Evolutionary conservation across 768 basidiomycete genomes (phyloP), one percentile per base, ranked within the genome.

Genomic region (Paxillus involutus): DNA sequence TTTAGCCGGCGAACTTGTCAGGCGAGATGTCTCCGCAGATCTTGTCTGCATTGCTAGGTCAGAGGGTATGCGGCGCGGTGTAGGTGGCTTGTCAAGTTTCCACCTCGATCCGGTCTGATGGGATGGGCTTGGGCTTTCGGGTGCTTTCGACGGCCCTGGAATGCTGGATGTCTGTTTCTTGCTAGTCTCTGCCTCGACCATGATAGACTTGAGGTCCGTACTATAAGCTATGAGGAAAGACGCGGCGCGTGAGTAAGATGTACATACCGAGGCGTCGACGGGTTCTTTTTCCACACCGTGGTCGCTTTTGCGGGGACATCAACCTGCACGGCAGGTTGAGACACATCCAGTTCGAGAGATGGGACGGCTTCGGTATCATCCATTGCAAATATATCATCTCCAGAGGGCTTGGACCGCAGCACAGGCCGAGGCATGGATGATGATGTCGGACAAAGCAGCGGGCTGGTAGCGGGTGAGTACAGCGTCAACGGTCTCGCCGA

Each of bases 351-450:
- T 12, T 59, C 65, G 16, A 72, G 57, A 3, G 69, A 45, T 7
- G 69, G 70, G 2, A 71, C 63, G 9, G 63, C 59, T n/a, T 84
- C 84, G 4, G 78, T 70, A 47, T 90, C 89, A 62, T 95, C 94
- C 91, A 95, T 94, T 7, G 75, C 65, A 62, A 96, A 94, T 30
- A 94, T 77, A 47, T 91, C 93, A 52, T 92, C 84, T 3, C 80
- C 76, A 0, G 7, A 67, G 41, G 51, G 44, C 42, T 58, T 36
- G 48, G 53, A 21, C 59, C 61, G 33, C 19, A 47, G 21, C 47
- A 40, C 32, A 10, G 62, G 40, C 11, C 47, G 32, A 7, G 26
- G 46, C 12, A 44, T 21, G 6, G 41, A 26, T 45, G 17, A 11
- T 17, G 61, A 50, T 5, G 44, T 56, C 19, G 53, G 71, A 61